Evolutionary conservation across 2,329 filamentous ascomycete genomes (phyloP).

Genomic region (Aspergillus sp.): DNA sequence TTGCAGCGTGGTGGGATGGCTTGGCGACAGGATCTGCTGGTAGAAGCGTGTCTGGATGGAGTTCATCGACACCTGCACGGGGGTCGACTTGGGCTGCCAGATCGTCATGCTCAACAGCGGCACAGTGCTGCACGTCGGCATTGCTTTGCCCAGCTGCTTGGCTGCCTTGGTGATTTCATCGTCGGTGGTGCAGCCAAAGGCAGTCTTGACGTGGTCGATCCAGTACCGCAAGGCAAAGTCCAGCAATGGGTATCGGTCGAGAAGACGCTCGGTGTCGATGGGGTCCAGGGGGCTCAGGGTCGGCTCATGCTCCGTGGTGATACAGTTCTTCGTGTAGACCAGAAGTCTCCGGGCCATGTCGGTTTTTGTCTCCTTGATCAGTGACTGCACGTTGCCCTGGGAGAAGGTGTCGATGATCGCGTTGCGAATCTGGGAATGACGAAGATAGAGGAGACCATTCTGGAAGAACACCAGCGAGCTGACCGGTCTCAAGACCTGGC

Average conservation of each 20-base stretch:
- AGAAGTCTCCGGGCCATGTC: conserved; percentile 35
- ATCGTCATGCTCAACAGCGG: conserved; percentile 49
- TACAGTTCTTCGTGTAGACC: conserved; percentile 31
- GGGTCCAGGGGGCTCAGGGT: conserved; percentile 28
- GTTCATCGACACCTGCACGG: conserved; percentile 28
- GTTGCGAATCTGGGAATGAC: conserved; percentile 34
- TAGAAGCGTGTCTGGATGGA: conserved; percentile 30
- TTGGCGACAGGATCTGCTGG: conserved; percentile 29
- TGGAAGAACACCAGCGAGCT: conserved; percentile 33
- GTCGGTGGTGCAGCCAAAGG: conserved; percentile 37
- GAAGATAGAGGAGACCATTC: conserved; percentile 34
- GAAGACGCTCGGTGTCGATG: conserved; percentile 22
- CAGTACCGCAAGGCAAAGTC: conserved; percentile 51
- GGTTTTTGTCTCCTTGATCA: conserved; percentile 33
- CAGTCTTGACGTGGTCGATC: conserved; percentile 46
- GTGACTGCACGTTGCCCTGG: conserved; percentile 30
- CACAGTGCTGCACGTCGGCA: conserved; percentile 47
- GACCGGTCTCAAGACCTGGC: conserved; percentile 28
- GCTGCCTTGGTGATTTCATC: conserved; percentile 40
- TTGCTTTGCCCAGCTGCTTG: conserved; percentile 47
- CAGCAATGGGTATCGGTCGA: conserved; percentile 42
- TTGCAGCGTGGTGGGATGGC: conserved; percentile 49
- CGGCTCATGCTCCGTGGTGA: conserved; percentile 31
- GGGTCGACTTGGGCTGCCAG: conserved; percentile 43
- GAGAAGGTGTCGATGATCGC: conserved; percentile 30